A percentile compares a stretch with the other conserved stretches of the same genome.
These are phyloP conservation scores for Aspergillus chevalieri DNA, from an alignment of 2,329 filamentous ascomycete species.

Conservation along the genomic window DNA sequence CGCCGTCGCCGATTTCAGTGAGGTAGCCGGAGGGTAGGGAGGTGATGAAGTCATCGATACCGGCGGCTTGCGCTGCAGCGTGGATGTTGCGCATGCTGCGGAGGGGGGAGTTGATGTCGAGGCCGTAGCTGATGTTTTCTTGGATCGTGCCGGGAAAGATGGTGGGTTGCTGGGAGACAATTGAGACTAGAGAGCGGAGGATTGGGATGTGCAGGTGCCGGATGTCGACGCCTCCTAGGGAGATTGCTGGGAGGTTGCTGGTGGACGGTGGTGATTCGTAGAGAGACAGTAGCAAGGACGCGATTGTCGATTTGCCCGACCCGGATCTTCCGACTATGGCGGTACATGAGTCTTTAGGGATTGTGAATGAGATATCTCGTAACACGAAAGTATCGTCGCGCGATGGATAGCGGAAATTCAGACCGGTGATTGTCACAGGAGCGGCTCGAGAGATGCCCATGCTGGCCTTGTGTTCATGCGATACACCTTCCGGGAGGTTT, in stretches of 20 bases:
- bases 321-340: constrained; percentile 81
- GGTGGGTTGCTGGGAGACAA: constrained; percentile 58
- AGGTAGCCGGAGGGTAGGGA: constrained; percentile 66
- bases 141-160: constrained; percentile 46
- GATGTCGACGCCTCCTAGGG: constrained; percentile 49
- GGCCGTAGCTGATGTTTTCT: constrained; percentile 66
- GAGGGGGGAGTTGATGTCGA: constrained; percentile 51
- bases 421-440: constrained; percentile 54
- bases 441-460: constrained; percentile 36
- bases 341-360: constrained; percentile 59
- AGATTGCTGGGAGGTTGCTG: constrained; percentile 41
- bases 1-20: constrained; percentile 71
- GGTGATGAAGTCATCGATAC: constrained; percentile 69
- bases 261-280: constrained; percentile 45
- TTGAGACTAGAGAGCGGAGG: constrained; percentile 57
- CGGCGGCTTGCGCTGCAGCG: constrained; percentile 51
- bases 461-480: constrained; percentile 54
- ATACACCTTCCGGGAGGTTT: constrained; percentile 49
- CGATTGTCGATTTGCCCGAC: constrained; percentile 84
- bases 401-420: constrained; percentile 68
- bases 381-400: constrained; percentile 52
- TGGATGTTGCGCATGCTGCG: constrained; percentile 43
- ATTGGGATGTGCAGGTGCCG: constrained; percentile 52
- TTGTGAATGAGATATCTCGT: constrained; percentile 57
- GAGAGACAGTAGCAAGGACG: constrained; percentile 66